A percentile compares a stretch with the other conserved stretches of the same genome.
phyloP scores from a whole-genome alignment of 192 early-diverging fungal genomes.

The Piromyces finnis region DNA sequence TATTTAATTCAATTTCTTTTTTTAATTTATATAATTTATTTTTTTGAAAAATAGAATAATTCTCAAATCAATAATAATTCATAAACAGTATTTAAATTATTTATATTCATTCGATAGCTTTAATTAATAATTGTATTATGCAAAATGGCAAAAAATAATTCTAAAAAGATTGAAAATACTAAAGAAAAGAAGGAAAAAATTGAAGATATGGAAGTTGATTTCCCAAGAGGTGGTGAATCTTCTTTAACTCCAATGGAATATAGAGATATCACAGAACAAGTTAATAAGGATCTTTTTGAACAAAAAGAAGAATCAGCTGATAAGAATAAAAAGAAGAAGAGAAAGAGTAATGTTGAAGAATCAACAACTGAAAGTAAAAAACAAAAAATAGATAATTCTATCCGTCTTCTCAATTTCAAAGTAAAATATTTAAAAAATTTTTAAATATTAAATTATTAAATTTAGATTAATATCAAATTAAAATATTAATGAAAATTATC shows the following conservation, averaged over 20 bases:
- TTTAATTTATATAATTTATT: too few species aligned
- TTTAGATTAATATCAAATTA: too few species aligned
- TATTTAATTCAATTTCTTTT: too few species aligned
- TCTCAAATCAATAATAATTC: too few species aligned
- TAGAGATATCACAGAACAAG: constrained; percentile 57
- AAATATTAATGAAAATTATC: too few species aligned
- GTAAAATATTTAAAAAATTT: not conserved
- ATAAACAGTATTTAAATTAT: too few species aligned
- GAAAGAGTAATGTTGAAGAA: not conserved
- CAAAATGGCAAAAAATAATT: not conserved
- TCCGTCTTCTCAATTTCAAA: not conserved
- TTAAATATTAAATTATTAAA: too few species aligned
- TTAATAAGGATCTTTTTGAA: constrained; percentile 44
- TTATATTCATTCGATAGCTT: too few species aligned
- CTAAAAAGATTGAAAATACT: not conserved
- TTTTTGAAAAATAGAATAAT: too few species aligned
- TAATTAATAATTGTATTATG: not conserved
- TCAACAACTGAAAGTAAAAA: not conserved
- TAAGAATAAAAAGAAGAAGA: not conserved
- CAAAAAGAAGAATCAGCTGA: not conserved
- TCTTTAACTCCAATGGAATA: constrained; percentile 67
- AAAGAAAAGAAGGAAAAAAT: not conserved
- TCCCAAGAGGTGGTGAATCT: constrained; percentile 69
- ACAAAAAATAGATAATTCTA: not conserved
- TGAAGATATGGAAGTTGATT: constrained; percentile 35